These are phyloP conservation scores for Pichia gijzeniarum DNA, from an alignment of 805 yeast genomes.

Conservation along the genomic window DNA sequence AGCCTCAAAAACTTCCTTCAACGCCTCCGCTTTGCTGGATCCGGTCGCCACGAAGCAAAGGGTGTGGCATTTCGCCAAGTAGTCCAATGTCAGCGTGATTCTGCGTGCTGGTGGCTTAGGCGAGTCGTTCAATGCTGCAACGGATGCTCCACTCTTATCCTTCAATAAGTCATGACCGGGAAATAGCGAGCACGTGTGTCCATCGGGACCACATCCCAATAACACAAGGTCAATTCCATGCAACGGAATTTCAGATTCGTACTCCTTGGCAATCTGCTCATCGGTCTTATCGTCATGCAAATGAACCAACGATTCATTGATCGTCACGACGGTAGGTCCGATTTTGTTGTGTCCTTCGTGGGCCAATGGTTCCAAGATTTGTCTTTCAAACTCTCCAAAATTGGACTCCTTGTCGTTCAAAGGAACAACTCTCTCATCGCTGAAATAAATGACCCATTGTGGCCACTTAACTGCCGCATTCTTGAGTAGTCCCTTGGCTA, in stretches of 20 bases:
- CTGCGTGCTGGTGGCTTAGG: conserved; percentile 95
- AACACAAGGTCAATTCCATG: conserved; percentile 55
- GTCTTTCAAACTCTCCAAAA: conserved; percentile 67
- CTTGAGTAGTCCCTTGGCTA: conserved; percentile 59
- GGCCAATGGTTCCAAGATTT: conserved; percentile 47
- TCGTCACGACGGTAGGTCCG: conserved; percentile 57
- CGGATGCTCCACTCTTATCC: conserved; percentile 40
- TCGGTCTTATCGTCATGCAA: conserved; percentile 43
- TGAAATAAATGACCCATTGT: conserved; percentile 76
- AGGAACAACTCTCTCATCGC: conserved; percentile 89
- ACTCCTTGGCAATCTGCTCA: conserved; percentile 55
- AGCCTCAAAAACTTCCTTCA: conserved; percentile 61
- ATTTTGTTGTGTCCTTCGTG: conserved; percentile 30
- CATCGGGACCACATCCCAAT: conserved; percentile 93
- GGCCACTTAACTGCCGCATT: conserved; percentile 53
- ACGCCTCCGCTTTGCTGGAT: conserved; percentile 66
- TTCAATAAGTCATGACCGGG: conserved; percentile 70
- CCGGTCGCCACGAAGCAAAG: conserved; percentile 90
- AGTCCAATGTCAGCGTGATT: conserved; percentile 82
- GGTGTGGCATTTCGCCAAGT: conserved; percentile 44
- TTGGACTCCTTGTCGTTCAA: conserved; percentile 79
- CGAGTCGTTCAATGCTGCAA: conserved; percentile 68
- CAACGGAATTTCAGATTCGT: conserved; percentile 51
- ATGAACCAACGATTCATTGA: conserved; percentile 55
- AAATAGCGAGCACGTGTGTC: conserved; percentile 90